phyloP scores from a whole-genome alignment of 257 asterid species.

The Rauvolfia tetraphylla region DNA sequence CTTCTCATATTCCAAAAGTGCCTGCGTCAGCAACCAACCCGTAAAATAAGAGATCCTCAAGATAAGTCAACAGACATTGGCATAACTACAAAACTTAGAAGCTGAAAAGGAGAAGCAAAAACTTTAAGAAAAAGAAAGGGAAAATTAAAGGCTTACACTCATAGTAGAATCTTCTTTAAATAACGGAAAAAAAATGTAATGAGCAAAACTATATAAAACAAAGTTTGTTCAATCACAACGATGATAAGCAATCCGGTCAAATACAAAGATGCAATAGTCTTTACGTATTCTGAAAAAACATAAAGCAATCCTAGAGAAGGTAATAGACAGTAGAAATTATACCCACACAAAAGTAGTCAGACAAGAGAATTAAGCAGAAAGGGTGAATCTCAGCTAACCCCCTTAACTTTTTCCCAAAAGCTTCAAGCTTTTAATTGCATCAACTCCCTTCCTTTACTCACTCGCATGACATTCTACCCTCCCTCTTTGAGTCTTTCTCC shows the following conservation, averaged over 20 bases:
- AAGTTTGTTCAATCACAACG: background rate
- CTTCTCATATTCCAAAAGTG: conserved; percentile 83
- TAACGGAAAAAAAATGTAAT: too few relatives aligned
- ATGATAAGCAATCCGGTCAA: background rate
- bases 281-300: background rate
- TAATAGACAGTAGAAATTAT: background rate
- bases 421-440: too few relatives aligned
- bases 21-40: conserved; percentile 37
- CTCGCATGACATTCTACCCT: too few relatives aligned
- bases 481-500: too few relatives aligned
- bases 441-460: too few relatives aligned
- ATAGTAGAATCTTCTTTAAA: too few relatives aligned
- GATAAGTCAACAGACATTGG: background rate
- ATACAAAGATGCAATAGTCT: background rate
- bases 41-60: background rate
- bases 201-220: background rate
- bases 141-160: too few relatives aligned
- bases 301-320: background rate
- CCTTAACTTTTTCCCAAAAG: too few relatives aligned
- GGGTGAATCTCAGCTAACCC: too few relatives aligned
- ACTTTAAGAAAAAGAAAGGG: background rate
- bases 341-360: background rate
- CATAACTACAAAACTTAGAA: background rate
- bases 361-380: background rate
- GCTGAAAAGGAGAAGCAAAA: background rate